These are phyloP conservation scores for Aschersonia sp. DNA, from an alignment of 2,329 filamentous ascomycete genomes.

Conservation along the genomic window DNA sequence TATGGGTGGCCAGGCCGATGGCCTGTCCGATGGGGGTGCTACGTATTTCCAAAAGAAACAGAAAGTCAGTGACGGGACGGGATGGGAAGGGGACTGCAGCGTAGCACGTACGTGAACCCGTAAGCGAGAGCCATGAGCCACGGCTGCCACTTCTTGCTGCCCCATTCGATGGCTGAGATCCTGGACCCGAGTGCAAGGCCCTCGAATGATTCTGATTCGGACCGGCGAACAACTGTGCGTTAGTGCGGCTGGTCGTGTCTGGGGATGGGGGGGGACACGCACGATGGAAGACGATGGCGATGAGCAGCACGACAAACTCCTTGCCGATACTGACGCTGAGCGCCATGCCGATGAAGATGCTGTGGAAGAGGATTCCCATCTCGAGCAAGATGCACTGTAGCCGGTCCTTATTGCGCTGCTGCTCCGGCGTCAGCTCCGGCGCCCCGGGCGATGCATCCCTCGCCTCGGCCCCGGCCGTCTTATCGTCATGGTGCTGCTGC, in stretches of 20 bases:
- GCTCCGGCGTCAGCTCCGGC: constrained; percentile 26
- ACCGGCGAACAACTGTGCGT: not conserved
- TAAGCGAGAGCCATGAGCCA: constrained; percentile 45
- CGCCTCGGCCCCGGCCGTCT: not conserved
- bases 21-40: constrained; percentile 58
- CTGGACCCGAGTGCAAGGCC: constrained; percentile 51
- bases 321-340: constrained; percentile 64
- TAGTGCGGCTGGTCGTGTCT: too few species aligned
- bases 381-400: constrained; percentile 67
- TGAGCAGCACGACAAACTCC: constrained; percentile 62
- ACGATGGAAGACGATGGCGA: constrained; percentile 65
- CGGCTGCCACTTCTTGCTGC: constrained; percentile 26
- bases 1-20: constrained; percentile 55
- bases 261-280: not conserved
- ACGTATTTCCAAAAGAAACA: not conserved
- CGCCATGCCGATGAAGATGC: constrained; percentile 74
- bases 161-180: constrained; percentile 40
- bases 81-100: not conserved
- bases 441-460: not conserved
- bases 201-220: constrained; percentile 23
- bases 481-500: not conserved
- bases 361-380: constrained; percentile 50
- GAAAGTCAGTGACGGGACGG: not conserved
- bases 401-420: constrained; percentile 49
- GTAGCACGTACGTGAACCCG: constrained; percentile 24